Percentiles rank a stretch among this genome's conserved stretches.
Conservation (phyloP, 371 early-diverging fungal genomes). For the Mucor mucedo region DNA sequence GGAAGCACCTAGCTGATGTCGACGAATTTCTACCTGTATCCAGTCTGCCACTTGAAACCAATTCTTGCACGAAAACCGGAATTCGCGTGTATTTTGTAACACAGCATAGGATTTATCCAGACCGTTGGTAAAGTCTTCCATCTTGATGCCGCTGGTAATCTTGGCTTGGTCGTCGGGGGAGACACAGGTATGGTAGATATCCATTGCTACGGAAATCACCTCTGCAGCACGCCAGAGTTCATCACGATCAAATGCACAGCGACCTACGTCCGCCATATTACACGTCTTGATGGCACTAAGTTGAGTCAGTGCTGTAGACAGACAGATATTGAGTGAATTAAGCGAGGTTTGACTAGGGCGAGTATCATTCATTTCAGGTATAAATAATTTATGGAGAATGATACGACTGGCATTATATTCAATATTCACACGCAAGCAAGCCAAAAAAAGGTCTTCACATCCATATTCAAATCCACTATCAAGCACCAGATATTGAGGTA, state of each 20-base stretch:
- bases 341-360: slow-evolving; percentile 39
- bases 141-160: slow-evolving; percentile 28
- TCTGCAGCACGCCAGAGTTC: slow-evolving; percentile 51
- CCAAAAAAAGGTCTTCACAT: slow-evolving; percentile 40
- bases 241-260: slow-evolving; percentile 53
- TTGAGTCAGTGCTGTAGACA: slow-evolving; percentile 25
- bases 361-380: slow-evolving; percentile 45
- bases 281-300: too few relatives aligned
- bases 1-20: slow-evolving; percentile 33
- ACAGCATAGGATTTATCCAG: slow-evolving; percentile 25
- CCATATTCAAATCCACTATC: slow-evolving; percentile 56
- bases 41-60: slow-evolving; percentile 52
- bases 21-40: slow-evolving; percentile 45
- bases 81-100: too few relatives aligned
- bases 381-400: slow-evolving; percentile 52
- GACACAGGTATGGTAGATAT: slow-evolving; percentile 39
- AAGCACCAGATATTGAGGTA: slow-evolving; percentile 46
- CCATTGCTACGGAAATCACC: slow-evolving; percentile 44
- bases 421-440: slow-evolving; percentile 50
- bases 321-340: slow-evolving; percentile 49
- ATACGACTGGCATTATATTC: slow-evolving; percentile 55
- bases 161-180: slow-evolving; percentile 29
- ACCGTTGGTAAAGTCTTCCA: slow-evolving; percentile 35
- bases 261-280: too few relatives aligned
- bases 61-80: neutral